phyloP scores from a whole-genome alignment of 2,329 filamentous ascomycete genomes.

The Aschersonia sp. region DNA sequence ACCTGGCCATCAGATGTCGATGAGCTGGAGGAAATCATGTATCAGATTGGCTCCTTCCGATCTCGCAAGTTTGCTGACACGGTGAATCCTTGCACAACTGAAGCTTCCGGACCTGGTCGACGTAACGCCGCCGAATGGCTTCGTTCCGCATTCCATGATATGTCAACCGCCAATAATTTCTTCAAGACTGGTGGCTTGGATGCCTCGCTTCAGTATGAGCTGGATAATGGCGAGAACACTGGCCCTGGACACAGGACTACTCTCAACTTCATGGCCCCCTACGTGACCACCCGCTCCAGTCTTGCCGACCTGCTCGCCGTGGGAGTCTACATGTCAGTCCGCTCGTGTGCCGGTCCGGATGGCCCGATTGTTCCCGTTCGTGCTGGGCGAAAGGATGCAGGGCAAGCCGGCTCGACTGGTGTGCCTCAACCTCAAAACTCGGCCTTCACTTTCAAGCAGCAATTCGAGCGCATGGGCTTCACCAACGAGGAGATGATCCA shows the following conservation, averaged over 20 bases:
- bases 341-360: conserved; percentile 42
- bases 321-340: conserved; percentile 42
- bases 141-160: conserved; percentile 47
- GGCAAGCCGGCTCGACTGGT: conserved; percentile 26
- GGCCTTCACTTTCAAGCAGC: conserved; percentile 32
- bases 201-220: conserved; percentile 45
- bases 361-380: conserved; percentile 28
- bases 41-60: conserved; percentile 38
- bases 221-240: conserved; percentile 38
- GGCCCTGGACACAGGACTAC: conserved; percentile 40
- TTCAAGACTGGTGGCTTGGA: conserved; percentile 39
- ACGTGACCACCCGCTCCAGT: conserved; percentile 32
- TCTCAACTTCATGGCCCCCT: conserved; percentile 37
- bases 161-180: conserved; percentile 37
- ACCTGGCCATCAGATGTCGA: conserved; percentile 48
- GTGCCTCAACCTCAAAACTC: conserved; percentile 45
- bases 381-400: conserved; percentile 40
- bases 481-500: conserved; percentile 42
- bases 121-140: conserved; percentile 48
- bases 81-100: conserved; percentile 41
- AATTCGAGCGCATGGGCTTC: conserved; percentile 46
- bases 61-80: conserved; percentile 39
- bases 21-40: conserved; percentile 51
- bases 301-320: conserved; percentile 44
- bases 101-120: conserved; percentile 37